These are phyloP conservation scores for Emydomyces testavorans DNA, from an alignment of 2,329 filamentous ascomycete species.

Conservation along the genomic window DNA sequence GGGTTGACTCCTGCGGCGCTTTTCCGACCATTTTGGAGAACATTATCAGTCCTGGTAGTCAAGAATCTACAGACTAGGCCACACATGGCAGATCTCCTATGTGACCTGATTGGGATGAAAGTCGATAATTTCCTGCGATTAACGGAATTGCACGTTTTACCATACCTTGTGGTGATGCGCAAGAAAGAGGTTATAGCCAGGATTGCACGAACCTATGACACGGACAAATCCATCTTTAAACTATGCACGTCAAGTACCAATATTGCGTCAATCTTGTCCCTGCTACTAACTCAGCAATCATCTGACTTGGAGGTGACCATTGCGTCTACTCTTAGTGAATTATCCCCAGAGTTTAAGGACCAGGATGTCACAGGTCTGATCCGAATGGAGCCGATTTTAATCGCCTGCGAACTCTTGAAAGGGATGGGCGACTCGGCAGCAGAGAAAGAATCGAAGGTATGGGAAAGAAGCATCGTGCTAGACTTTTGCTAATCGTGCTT, in stretches of 20 bases:
- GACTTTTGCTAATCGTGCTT: constrained; percentile 17
- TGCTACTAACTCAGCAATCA: constrained; percentile 49
- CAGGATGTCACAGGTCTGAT: constrained; percentile 58
- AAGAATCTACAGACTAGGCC: constrained; percentile 71
- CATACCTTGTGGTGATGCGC: constrained; percentile 70
- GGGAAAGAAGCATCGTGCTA: constrained; percentile 18
- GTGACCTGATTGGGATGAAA: constrained; percentile 66
- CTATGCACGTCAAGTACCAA: constrained; percentile 49
- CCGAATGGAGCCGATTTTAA: constrained; percentile 60
- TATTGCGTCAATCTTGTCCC: constrained; percentile 47
- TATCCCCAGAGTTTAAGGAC: constrained; percentile 59
- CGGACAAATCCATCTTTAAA: constrained; percentile 46
- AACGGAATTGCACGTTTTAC: constrained; percentile 71
- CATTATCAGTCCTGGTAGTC: constrained; percentile 66
- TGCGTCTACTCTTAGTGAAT: constrained; percentile 55
- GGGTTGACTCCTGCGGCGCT: constrained; percentile 54
- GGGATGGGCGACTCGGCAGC: constrained; percentile 56
- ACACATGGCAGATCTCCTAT: constrained; percentile 68
- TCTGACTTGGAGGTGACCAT: constrained; percentile 55
- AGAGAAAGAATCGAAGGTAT: constrained; percentile 45
- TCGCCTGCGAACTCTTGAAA: constrained; percentile 73
- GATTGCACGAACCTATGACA: constrained; percentile 59
- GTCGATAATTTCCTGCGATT: constrained; percentile 61
- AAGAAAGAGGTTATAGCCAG: constrained; percentile 66
- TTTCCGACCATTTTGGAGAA: constrained; percentile 81